These are phyloP conservation scores for Cyathus striatus DNA, from an alignment of 768 basidiomycete genomes.

Conservation along the genomic window DNA sequence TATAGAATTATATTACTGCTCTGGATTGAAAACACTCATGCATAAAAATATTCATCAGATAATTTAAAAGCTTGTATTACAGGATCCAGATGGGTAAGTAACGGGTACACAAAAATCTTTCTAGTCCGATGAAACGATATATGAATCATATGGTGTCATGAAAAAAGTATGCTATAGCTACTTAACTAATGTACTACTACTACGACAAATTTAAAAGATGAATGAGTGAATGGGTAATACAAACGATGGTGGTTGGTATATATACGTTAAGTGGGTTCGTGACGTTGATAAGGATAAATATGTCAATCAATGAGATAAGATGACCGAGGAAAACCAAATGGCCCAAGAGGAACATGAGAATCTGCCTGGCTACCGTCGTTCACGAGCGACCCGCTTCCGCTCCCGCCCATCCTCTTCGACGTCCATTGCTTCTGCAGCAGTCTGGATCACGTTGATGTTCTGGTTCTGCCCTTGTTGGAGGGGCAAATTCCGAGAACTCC, in stretches of 20 bases:
- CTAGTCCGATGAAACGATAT: too few relatives aligned
- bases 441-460: slow-evolving; percentile 30
- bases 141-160: too few relatives aligned
- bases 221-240: slow-evolving; percentile 2
- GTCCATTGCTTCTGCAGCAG: slow-evolving; percentile 54
- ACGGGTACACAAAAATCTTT: too few relatives aligned
- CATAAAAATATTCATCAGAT: too few relatives aligned
- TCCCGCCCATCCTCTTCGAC: slow-evolving; percentile 74
- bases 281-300: not conserved
- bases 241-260: not conserved
- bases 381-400: slow-evolving; percentile 58
- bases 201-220: slow-evolving; percentile 3
- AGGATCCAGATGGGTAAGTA: too few relatives aligned
- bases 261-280: not conserved
- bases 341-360: not conserved
- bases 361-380: not conserved
- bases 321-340: not conserved
- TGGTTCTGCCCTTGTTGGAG: slow-evolving; percentile 31
- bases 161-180: not conserved
- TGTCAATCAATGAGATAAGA: not conserved
- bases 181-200: not conserved
- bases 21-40: not conserved
- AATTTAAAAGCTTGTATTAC: too few relatives aligned
- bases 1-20: not conserved
- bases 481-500: slow-evolving; percentile 36